Conservation (phyloP, 805 yeast species). For the Ogataea ganodermae region DNA sequence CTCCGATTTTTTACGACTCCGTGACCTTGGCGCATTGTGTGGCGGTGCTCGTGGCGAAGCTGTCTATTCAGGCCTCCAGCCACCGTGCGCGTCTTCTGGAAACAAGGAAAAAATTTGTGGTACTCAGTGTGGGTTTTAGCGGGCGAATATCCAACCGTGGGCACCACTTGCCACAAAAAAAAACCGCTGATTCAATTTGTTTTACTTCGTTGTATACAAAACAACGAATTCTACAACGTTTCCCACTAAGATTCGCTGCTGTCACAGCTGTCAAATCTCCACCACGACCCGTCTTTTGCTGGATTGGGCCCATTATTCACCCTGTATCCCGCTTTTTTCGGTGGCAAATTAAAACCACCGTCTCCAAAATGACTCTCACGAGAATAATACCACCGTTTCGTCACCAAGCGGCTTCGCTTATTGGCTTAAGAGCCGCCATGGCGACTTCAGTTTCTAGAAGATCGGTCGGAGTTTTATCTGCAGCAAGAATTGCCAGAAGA, state of each 20-base stretch:
- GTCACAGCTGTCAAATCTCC: neutral
- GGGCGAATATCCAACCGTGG: neutral
- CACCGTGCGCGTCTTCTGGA: slow-evolving; percentile 2
- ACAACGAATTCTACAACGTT: neutral
- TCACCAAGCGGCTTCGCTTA: neutral
- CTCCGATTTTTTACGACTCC: slow-evolving; percentile 1
- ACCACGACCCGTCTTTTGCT: neutral
- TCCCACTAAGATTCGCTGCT: neutral
- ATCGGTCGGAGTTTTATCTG: neutral
- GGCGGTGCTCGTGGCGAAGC: neutral
- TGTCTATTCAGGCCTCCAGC: neutral
- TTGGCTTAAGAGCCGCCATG: neutral
- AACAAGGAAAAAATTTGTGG: neutral
- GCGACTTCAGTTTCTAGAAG: neutral
- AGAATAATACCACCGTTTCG: slow-evolving; percentile 7
- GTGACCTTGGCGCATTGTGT: neutral
- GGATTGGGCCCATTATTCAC: neutral
- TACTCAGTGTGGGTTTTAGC: slow-evolving; percentile 1
- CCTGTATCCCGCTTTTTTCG: neutral
- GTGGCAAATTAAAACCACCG: slow-evolving; percentile 1
- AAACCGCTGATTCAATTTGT: neutral
- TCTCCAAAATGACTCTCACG: neutral
- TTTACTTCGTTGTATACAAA: neutral
- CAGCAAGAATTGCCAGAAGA: neutral
- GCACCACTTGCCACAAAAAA: neutral